Evolutionary conservation across 2,329 filamentous ascomycete genomes (phyloP).

Genomic region (Cladophialophora chaetospira): DNA sequence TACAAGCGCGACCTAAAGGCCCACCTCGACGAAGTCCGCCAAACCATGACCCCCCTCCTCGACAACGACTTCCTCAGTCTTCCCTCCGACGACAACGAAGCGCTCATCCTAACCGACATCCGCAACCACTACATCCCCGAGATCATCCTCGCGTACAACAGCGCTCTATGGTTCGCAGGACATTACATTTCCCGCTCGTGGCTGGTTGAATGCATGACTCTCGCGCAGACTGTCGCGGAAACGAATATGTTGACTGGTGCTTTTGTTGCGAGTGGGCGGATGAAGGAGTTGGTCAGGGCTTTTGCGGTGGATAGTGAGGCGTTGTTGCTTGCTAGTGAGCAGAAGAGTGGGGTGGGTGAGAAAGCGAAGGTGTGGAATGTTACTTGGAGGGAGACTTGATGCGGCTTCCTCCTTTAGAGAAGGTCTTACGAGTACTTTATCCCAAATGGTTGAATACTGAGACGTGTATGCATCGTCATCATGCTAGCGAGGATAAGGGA

Average conservation of each 20-base stretch:
- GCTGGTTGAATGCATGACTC: constrained; percentile 81
- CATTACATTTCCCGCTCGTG: constrained; percentile 72
- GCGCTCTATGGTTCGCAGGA: constrained; percentile 76
- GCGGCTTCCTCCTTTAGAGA: no score
- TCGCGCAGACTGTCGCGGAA: constrained; percentile 75
- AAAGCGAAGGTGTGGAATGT: no score
- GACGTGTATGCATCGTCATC: no score
- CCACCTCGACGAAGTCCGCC: constrained; percentile 58
- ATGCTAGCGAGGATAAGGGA: no score
- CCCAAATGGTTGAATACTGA: no score
- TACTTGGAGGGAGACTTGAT: no score
- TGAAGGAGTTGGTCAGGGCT: constrained; percentile 73
- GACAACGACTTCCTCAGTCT: constrained; percentile 62
- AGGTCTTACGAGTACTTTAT: no score
- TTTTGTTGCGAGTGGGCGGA: constrained; percentile 65
- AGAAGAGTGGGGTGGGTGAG: constrained; percentile 28
- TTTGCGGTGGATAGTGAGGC: constrained; percentile 78
- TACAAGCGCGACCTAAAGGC: constrained; percentile 59
- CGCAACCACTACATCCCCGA: constrained; percentile 82
- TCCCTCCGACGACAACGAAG: constrained; percentile 52
- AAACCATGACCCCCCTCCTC: constrained; percentile 63
- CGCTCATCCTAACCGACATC: constrained; percentile 64
- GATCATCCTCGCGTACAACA: constrained; percentile 79
- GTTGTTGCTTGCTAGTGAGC: constrained; percentile 56
- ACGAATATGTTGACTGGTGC: constrained; percentile 66